These are phyloP conservation scores for Cryptococcus maquisensis DNA, from an alignment of 1,284 basidiomycete genomes.

Conservation along the genomic window DNA sequence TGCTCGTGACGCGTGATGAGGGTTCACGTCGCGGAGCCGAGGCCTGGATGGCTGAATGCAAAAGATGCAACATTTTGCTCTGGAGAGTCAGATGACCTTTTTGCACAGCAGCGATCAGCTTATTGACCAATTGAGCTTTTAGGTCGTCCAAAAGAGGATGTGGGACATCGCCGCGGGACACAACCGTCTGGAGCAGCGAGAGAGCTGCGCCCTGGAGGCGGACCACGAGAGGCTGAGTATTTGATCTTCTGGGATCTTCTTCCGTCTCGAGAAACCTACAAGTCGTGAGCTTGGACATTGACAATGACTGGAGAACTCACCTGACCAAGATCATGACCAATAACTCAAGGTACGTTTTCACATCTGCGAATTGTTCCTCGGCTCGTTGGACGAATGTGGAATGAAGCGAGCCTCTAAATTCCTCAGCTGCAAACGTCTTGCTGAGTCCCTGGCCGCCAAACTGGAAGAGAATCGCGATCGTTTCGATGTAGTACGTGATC, in stretches of 20 bases:
- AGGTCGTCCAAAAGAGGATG: slow-evolving; percentile 58
- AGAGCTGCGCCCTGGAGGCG: slow-evolving; percentile 68
- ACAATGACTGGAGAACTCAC: slow-evolving; percentile 49
- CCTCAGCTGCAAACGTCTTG: slow-evolving; percentile 28
- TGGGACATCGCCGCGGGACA: slow-evolving; percentile 73
- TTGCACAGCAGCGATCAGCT: slow-evolving; percentile 71
- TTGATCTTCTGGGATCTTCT: background rate
- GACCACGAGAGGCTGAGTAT: slow-evolving; percentile 2
- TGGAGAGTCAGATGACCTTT: slow-evolving; percentile 70
- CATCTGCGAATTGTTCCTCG: slow-evolving; percentile 39
- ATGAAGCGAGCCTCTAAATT: slow-evolving; percentile 7
- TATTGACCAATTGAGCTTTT: slow-evolving; percentile 67
- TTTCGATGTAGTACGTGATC: slow-evolving; percentile 51
- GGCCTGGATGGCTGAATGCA: slow-evolving; percentile 76
- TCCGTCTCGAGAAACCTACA: slow-evolving; percentile 10
- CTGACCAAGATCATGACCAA: slow-evolving; percentile 64
- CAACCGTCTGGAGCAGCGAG: slow-evolving; percentile 75
- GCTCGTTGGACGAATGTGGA: slow-evolving; percentile 56
- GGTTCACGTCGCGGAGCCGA: slow-evolving; percentile 30
- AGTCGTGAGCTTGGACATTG: background rate
- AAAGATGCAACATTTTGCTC: slow-evolving; percentile 84
- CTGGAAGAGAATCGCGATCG: slow-evolving; percentile 69
- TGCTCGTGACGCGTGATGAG: background rate
- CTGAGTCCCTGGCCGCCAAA: slow-evolving; percentile 75
- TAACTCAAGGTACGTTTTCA: slow-evolving; percentile 62